A percentile compares a stretch with the other conserved stretches of the same genome.
Evolutionary conservation across 106 monocot species (phyloP).

Genomic region (Apostasia ramifera): DNA sequence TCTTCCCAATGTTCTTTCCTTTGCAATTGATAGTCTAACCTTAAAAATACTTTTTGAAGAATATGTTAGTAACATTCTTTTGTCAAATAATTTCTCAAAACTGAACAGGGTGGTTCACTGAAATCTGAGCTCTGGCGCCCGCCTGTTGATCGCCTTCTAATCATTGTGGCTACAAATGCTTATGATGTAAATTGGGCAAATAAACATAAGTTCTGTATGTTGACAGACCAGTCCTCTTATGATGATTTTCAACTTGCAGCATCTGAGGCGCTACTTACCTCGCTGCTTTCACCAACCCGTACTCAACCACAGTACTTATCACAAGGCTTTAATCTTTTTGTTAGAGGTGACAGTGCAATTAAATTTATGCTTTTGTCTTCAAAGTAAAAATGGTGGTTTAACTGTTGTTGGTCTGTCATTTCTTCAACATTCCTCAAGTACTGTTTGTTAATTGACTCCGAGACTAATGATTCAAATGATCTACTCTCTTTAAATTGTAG

Average conservation of each 20-base stretch:
- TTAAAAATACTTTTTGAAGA: too few species aligned
- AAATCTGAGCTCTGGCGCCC: slow-evolving; percentile 55
- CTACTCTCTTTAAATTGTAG: too few species aligned
- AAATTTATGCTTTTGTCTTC: too few species aligned
- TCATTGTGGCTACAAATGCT: slow-evolving; percentile 54
- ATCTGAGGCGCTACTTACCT: slow-evolving; percentile 61
- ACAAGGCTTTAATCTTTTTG: slow-evolving; percentile 75
- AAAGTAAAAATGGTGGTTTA: too few species aligned
- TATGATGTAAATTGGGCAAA: slow-evolving; percentile 30
- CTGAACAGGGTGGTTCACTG: slow-evolving; percentile 73
- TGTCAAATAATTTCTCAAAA: not conserved
- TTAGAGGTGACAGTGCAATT: slow-evolving; percentile 40
- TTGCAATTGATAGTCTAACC: too few species aligned
- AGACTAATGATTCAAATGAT: too few species aligned
- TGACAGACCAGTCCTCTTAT: slow-evolving; percentile 20
- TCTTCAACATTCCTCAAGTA: too few species aligned
- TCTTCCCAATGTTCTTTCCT: too few species aligned
- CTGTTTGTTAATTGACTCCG: too few species aligned
- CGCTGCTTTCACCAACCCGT: slow-evolving; percentile 59
- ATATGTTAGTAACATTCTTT: too few species aligned
- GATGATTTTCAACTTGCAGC: slow-evolving; percentile 62
- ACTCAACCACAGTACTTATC: slow-evolving; percentile 60
- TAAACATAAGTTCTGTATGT: slow-evolving; percentile 10
- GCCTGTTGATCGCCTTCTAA: slow-evolving; percentile 56
- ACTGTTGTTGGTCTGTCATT: too few species aligned